Percentiles rank a stretch among this genome's conserved stretches.
These are phyloP conservation scores for Fomitopsis pinicola DNA, from an alignment of 1,284 basidiomycete species.

Conservation along the genomic window DNA sequence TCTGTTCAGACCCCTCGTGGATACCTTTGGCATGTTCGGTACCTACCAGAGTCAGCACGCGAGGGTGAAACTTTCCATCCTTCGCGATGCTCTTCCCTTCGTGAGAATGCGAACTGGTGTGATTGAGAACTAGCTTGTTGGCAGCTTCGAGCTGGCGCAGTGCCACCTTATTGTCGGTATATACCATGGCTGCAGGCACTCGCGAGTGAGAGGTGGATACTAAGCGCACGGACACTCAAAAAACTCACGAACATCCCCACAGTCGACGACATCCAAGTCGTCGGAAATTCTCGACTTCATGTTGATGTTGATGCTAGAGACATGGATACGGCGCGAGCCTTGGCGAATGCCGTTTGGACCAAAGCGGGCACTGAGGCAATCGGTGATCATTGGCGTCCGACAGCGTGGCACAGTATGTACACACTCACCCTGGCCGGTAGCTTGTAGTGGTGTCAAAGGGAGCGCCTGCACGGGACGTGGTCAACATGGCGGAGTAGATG, in stretches of 20 bases:
- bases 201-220: not conserved
- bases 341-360: conserved; percentile 37
- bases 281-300: conserved; percentile 26
- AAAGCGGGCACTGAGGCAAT: conserved; percentile 25
- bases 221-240: not conserved
- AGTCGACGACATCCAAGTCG: conserved; percentile 29
- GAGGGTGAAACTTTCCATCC: conserved; percentile 32
- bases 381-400: not conserved
- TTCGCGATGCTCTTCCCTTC: conserved; percentile 26
- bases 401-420: not conserved
- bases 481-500: not conserved
- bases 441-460: conserved; percentile 33
- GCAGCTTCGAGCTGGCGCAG: conserved; percentile 31
- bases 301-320: conserved; percentile 29
- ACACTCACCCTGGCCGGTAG: conserved; percentile 27
- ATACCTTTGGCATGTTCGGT: too few relatives aligned
- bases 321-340: conserved; percentile 27
- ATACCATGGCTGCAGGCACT: conserved; percentile 24
- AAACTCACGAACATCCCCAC: conserved; percentile 32
- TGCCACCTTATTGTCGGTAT: conserved; percentile 31
- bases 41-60: conserved; percentile 28
- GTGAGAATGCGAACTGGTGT: conserved; percentile 16
- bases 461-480: conserved; percentile 18
- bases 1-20: not conserved
- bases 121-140: conserved; percentile 24